Evolutionary conservation across 2,329 filamentous ascomycete species (phyloP), one percentile per base, ranked within the genome.

Genomic region (Cadophora sp.): DNA sequence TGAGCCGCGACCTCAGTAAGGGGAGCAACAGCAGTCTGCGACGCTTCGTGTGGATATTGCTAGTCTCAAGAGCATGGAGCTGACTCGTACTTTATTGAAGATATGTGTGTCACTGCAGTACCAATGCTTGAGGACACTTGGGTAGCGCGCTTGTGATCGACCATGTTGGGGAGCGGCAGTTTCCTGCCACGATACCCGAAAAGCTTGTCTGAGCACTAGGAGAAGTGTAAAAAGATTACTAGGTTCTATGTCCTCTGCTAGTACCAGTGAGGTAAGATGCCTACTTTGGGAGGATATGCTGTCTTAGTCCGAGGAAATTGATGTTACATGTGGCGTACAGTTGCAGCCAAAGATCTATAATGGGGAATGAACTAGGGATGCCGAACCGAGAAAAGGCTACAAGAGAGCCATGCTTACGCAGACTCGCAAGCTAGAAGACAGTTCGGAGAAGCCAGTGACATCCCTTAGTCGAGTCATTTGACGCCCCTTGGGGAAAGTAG

Each of bases 191-290:
- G 43, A 22, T 6, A 7, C 51, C 24, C 12, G 50, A 9, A 55
- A 55, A 55, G 51, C 51, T 55, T 55, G 27, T 55, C 51, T 55
- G 14, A 3, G 26, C 27, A 19, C 51, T 55, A 55, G 26, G 26
- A 31, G 6, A 55, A 31, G 5, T 19, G 26, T 55, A 19, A 29
- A 55, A 26, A 55, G 14, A 55, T 14, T 1, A 27, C 26, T 55
- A 27, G 26, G 51, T 6, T n/a, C 5, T 22, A 5, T 3, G 1
- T 14, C 43, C 19, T 48, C 12, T n/a, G 11, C 40, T 37, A 12
- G 34, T 37, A 8, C 9, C 34, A 4, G 34, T 8, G 34, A 19
- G 40, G 14, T n/a, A 43, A 43, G 40, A 43, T 43, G 7, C 34
- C 7, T n/a, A n/a, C n/a, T n/a, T n/a, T n/a, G n/a, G n/a, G n/a